Conservation (phyloP, 2,329 filamentous ascomycete genomes). For the Emericellopsis atlantica region DNA sequence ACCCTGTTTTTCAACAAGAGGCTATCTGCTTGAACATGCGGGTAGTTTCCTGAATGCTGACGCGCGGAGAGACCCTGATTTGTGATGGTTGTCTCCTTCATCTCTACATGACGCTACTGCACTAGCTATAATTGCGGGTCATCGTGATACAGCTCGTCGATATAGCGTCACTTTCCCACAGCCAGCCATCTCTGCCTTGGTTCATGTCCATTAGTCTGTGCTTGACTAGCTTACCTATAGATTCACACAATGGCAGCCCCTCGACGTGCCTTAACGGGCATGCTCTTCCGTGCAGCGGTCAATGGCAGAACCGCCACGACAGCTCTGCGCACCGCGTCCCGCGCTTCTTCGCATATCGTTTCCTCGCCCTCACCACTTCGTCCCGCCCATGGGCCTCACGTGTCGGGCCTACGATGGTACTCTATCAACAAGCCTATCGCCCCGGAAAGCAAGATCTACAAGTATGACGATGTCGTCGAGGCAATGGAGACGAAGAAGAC, state of each 20-base stretch:
- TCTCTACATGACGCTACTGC: too few relatives aligned
- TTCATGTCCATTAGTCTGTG: too few relatives aligned
- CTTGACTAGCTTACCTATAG: too few relatives aligned
- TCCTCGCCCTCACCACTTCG: neutral
- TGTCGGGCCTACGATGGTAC: conserved; percentile 11
- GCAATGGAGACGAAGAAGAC: conserved; percentile 7
- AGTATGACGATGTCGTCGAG: conserved; percentile 32
- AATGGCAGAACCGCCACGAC: neutral
- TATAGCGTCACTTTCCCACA: too few relatives aligned
- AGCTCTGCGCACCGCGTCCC: neutral
- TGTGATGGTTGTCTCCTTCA: too few relatives aligned
- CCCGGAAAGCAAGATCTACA: conserved; percentile 28
- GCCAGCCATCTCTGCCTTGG: too few relatives aligned
- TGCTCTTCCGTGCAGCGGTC: neutral
- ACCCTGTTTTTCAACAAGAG: too few relatives aligned
- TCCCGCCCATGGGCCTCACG: neutral
- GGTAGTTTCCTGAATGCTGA: too few relatives aligned
- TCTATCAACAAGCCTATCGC: conserved; percentile 7
- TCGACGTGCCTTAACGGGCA: conserved; percentile 1
- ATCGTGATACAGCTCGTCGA: too few relatives aligned
- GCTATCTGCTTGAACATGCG: too few relatives aligned
- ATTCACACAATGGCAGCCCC: conserved; percentile 1
- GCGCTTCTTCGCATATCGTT: neutral
- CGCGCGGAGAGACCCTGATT: too few relatives aligned
- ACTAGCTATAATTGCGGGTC: too few relatives aligned